Conservation (phyloP, 2,329 filamentous ascomycete species). For the Raffaelea albimanens region DNA sequence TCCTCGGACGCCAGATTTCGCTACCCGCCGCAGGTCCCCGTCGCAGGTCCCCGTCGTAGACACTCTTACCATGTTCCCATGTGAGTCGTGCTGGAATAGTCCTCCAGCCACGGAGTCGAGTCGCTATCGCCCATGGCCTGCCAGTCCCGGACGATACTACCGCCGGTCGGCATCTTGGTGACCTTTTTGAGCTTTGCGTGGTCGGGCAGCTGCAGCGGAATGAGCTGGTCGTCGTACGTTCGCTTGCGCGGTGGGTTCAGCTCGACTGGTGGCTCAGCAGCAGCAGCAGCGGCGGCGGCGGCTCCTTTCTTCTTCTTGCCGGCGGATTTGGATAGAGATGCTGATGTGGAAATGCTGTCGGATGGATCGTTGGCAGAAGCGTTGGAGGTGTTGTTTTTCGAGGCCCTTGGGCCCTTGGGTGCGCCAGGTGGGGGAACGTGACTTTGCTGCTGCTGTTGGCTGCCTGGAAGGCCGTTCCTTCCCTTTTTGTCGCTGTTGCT, state of each 20-base stretch:
- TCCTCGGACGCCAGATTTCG: too few species aligned
- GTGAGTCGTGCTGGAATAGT: constrained; percentile 44
- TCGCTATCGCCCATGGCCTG: constrained; percentile 28
- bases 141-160: constrained; percentile 45
- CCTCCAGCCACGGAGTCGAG: constrained; percentile 54
- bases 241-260: constrained; percentile 53
- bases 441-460: neutral
- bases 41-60: constrained; percentile 1
- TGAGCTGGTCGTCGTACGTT: constrained; percentile 60
- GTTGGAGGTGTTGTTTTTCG: neutral
- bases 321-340: neutral
- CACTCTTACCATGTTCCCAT: constrained; percentile 47
- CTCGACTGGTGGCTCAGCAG: neutral
- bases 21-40: too few species aligned
- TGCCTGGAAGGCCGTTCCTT: neutral
- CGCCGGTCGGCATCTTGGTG: constrained; percentile 39
- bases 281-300: neutral
- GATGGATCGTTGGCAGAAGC: neutral
- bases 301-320: neutral
- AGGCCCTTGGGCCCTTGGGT: constrained; percentile 8
- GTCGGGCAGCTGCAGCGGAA: constrained; percentile 31
- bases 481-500: constrained; percentile 4
- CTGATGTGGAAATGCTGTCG: neutral
- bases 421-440: constrained; percentile 1
- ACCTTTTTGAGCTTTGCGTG: constrained; percentile 42